Evolutionary conservation across 2,329 filamentous ascomycete genomes (phyloP), one percentile per base, ranked within the genome.

Genomic region (Coniochaeta sp.): DNA sequence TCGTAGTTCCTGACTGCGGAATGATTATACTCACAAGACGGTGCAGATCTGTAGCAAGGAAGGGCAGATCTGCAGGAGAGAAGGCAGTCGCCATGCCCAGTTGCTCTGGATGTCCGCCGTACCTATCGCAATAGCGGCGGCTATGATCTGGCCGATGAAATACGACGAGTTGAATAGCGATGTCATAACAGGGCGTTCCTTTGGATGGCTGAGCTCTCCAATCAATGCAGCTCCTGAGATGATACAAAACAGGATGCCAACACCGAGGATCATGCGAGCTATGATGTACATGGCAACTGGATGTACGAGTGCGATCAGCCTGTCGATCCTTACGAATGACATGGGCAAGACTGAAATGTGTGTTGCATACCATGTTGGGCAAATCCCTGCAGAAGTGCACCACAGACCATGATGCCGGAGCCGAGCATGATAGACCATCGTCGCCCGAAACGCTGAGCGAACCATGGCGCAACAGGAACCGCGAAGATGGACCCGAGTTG

Each of bases 161-260:
- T 82, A 85, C 12, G 80, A 80, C 70, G 74, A 79, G 66, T 86
- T 86, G 75, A 86, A 86, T 5, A 86, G 75, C 11, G 82, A 84
- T 1, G 82, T 86, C 60, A 86, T 63, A 44, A 84, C 75, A 0
- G 83, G 76, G 59, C 84, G 81, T 68, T 86, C 83, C 70, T 84
- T 85, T 7, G 83, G 83, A 67, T 86, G 81, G 2, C 77, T 79
- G 12, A 87, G 72, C 68, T 87, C 84, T 66, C 82, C 83, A 34
- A 87, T 82, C 56, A 86, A 71, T 7, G 81, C 77, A 1, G 83
- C 84, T 6, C 80, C 83, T 7, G 81, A 81, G 59, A 86, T 80
- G 65, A 86, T 86, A 63, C 79, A 81, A 55, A 81, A 82, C 0
- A 81, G 79, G 61, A 86, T 85, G 52, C 84, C 84, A 58, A 85